Percentiles rank a stretch among this genome's conserved stretches.
Evolutionary conservation across 2,329 filamentous ascomycete species (phyloP).

Genomic region (Epichloe glyceriae): DNA sequence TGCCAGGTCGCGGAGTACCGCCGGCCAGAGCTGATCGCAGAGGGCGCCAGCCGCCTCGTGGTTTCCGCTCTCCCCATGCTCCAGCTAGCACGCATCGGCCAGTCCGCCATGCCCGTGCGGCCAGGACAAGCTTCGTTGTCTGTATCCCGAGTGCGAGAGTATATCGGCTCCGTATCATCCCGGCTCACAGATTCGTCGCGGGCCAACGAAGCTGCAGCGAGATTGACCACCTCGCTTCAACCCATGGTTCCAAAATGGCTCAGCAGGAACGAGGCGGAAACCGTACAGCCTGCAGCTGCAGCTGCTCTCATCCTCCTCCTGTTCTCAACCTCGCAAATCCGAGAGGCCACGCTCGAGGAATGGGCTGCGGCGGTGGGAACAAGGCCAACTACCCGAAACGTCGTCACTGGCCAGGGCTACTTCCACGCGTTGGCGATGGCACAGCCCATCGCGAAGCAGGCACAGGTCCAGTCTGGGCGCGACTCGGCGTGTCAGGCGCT

Average conservation of each 20-base stretch:
- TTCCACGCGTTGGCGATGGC: slow-evolving; percentile 40
- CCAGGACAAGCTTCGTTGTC: slow-evolving; percentile 16
- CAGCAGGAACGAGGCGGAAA: slow-evolving; percentile 35
- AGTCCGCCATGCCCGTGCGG: slow-evolving; percentile 4
- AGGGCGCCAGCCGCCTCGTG: slow-evolving; percentile 46
- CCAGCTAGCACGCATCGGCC: slow-evolving; percentile 21
- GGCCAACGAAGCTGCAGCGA: slow-evolving; percentile 6
- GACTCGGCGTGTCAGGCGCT: slow-evolving; percentile 32
- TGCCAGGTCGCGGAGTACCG: slow-evolving; percentile 33
- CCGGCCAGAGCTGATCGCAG: slow-evolving; percentile 51
- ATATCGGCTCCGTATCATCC: slow-evolving; percentile 11
- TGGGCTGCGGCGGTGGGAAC: slow-evolving; percentile 33
- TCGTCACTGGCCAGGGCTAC: slow-evolving; percentile 33
- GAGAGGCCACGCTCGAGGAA: slow-evolving; percentile 25
- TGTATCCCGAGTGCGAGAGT: slow-evolving; percentile 8
- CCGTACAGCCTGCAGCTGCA: slow-evolving; percentile 34
- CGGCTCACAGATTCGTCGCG: slow-evolving; percentile 7
- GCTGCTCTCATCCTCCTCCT: slow-evolving; percentile 38
- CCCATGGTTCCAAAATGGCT: slow-evolving; percentile 33
- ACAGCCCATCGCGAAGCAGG: slow-evolving; percentile 25
- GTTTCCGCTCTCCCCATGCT: slow-evolving; percentile 37
- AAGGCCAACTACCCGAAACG: slow-evolving; percentile 20
- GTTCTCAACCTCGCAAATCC: slow-evolving; percentile 24
- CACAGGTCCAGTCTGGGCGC: slow-evolving; percentile 4
- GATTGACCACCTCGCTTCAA: slow-evolving; percentile 15